Conservation (phyloP, 768 basidiomycete species). For the Podaxis sp. region DNA sequence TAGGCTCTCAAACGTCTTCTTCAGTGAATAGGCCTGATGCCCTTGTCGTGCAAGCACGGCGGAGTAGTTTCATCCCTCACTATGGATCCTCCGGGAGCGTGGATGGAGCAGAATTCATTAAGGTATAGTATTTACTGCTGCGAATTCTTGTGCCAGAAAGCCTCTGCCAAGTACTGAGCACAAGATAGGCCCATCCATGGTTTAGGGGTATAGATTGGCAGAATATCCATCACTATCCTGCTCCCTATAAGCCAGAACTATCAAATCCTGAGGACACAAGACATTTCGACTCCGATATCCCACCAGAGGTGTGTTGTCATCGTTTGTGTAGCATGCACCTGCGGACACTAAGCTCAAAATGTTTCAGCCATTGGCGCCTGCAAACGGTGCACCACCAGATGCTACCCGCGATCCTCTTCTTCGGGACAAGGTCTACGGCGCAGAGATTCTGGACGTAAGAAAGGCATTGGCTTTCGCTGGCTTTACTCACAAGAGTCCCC, state of each 20-base stretch:
- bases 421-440: conserved; percentile 81
- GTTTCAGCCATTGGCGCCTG: conserved; percentile 84
- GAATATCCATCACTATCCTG: conserved; percentile 78
- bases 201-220: conserved; percentile 91
- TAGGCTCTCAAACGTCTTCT: conserved; percentile 72
- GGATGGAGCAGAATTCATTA: conserved; percentile 91
- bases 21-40: conserved; percentile 78
- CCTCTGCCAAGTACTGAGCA: conserved; percentile 15
- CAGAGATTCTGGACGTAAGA: conserved; percentile 83
- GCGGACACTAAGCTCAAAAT: conserved; percentile 22
- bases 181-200: conserved; percentile 76
- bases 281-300: conserved; percentile 96
- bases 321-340: conserved; percentile 25
- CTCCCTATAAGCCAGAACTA: conserved; percentile 90
- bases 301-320: conserved; percentile 68
- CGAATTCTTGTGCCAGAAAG: not conserved
- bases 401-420: conserved; percentile 89
- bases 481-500: conserved; percentile 88
- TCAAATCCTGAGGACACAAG: conserved; percentile 81
- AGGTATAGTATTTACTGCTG: conserved; percentile 46
- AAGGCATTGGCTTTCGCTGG: conserved; percentile 91
- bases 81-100: conserved; percentile 47
- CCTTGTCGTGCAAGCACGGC: conserved; percentile 69
- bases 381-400: conserved; percentile 81
- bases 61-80: conserved; percentile 67